A percentile compares a stretch with the other conserved stretches of the same genome.
phyloP scores from a whole-genome alignment of 495 filamentous ascomycete genomes.

The Tetracladium setigerum region DNA sequence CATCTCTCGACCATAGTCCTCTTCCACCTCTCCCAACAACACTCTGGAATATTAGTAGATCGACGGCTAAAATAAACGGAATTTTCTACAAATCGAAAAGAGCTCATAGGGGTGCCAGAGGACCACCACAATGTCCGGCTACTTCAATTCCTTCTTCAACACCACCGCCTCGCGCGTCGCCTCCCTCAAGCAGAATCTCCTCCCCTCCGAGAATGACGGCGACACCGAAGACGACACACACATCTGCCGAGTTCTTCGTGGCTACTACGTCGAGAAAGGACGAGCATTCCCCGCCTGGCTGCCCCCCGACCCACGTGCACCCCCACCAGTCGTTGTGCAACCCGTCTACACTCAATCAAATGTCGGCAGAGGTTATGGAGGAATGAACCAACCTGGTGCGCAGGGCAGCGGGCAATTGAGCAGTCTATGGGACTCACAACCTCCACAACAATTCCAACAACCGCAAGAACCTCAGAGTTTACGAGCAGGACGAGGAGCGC shows the following conservation, averaged over 20 bases:
- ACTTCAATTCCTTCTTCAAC: slow-evolving; percentile 71
- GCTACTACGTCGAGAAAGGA: slow-evolving; percentile 87
- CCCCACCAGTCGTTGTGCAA: slow-evolving; percentile 41
- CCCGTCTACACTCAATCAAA: slow-evolving; percentile 43
- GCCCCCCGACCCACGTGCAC: slow-evolving; percentile 72
- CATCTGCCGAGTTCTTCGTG: slow-evolving; percentile 88
- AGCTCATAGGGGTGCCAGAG: neutral
- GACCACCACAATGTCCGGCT: slow-evolving; percentile 57
- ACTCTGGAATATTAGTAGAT: no score
- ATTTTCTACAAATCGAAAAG: neutral
- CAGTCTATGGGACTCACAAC: slow-evolving; percentile 74
- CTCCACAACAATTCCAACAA: slow-evolving; percentile 30
- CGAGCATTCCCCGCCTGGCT: slow-evolving; percentile 83
- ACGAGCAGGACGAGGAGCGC: slow-evolving; percentile 37
- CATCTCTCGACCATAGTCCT: neutral
- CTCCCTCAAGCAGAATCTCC: slow-evolving; percentile 71
- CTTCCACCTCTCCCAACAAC: neutral
- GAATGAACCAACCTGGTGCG: slow-evolving; percentile 28
- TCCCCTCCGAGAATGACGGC: slow-evolving; percentile 72
- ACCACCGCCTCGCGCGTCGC: slow-evolving; percentile 72
- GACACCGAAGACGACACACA: slow-evolving; percentile 94
- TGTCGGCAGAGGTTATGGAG: slow-evolving; percentile 43
- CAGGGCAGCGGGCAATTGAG: slow-evolving; percentile 42
- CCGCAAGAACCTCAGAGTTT: slow-evolving; percentile 47
- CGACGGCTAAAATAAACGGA: slow-evolving; percentile 1